These are phyloP conservation scores for Croton laevigatus DNA, from an alignment of 441 rosid species.

Conservation along the genomic window DNA sequence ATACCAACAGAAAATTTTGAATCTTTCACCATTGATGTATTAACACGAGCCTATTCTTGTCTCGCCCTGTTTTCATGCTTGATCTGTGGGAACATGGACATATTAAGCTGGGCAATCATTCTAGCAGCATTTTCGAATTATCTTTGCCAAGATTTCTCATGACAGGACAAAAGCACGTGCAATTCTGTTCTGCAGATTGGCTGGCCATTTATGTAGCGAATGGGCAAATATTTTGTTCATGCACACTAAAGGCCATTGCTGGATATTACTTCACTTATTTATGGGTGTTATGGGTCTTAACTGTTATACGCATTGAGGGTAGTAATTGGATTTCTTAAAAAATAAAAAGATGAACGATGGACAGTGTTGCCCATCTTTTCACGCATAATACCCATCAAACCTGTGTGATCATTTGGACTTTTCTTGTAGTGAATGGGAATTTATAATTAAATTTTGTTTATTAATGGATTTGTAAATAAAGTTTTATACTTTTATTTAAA, in stretches of 20 bases:
- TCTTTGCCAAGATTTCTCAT: neutral
- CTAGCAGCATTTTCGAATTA: neutral
- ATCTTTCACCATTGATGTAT: neutral
- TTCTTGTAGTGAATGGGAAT: neutral
- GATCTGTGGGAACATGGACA: neutral
- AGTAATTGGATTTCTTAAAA: neutral
- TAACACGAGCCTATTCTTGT: neutral
- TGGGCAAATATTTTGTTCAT: constrained; percentile 15
- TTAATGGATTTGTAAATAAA: no score
- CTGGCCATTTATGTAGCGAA: constrained; percentile 5
- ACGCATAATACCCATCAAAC: neutral
- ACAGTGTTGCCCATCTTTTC: constrained; percentile 4
- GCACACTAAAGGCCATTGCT: constrained; percentile 3
- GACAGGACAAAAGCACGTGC: constrained; percentile 16
- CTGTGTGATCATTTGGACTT: neutral
- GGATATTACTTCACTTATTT: neutral
- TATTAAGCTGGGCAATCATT: neutral
- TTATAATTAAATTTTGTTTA: no score
- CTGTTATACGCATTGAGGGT: neutral
- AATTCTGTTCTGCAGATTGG: constrained; percentile 19
- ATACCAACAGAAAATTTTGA: neutral
- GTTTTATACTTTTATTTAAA: no score
- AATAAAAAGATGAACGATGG: neutral
- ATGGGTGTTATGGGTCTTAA: constrained; percentile 14
- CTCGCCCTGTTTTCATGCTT: neutral